Base-by-base conservation (phyloP, 345 rosid species). In the Salix udensis region DNA sequence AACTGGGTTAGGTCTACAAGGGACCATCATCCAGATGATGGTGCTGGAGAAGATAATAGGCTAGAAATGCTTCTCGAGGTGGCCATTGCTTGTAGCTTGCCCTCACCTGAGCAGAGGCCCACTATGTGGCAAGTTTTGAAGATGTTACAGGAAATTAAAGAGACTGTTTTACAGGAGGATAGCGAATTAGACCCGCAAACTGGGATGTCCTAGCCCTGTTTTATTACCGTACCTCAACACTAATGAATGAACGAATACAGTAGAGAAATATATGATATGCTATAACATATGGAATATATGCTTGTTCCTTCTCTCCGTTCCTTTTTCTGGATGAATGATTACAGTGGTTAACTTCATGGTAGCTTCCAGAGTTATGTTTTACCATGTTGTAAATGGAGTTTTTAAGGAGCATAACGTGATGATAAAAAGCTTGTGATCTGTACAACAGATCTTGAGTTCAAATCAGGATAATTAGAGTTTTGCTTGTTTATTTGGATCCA, bases 111-210 rank as follows among this genome's bases (percentile, higher is more conserved):
- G 65, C 98, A 95, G 77, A 87, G 98, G 80, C 98, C 98, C 0
- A 89, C 97, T 0, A 95, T 93, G 98, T 93, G 97, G 98, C 97
- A 91, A 76, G 97, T 93, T 7, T 78, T 93, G 86, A 95, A 93
- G 88, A 91, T 95, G 97, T 78, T 93, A 75, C 97, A 88, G 72
- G 94, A 90, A 86, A 88, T 95, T 84, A 95, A 93, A 83, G 96
- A 90, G 73, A 90, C 78, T 21, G 94, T 81, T 66, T 72, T 85
- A 12, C 72, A 73, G 88, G 97, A 94, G 77, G 91, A 89, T 48
- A 79, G 84, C 76, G 94, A 82, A 67, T 26, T 74, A 86, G 88
- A 85, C 77, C 68, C 74, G 30, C 83, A 19, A 34, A 11, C 74
- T 75, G 84, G 69, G 52, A 68, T 53, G 77, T 70, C 79, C 42